Conservation (phyloP, 148 eudicot species). For the Drosera capensis region DNA sequence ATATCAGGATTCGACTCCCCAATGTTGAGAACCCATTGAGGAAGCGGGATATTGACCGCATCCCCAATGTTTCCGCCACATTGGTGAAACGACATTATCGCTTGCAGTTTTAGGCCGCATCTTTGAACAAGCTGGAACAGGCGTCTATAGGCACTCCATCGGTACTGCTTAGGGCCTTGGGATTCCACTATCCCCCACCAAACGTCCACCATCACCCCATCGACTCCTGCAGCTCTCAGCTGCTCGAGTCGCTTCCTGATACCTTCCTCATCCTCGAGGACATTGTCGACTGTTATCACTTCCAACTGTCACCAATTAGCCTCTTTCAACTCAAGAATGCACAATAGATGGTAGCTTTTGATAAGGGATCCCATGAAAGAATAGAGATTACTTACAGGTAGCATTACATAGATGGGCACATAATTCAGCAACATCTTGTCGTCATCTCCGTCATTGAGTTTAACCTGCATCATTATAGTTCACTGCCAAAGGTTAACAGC, state of each 20-base stretch:
- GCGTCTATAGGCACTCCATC: constrained; percentile 56
- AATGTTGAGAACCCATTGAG: constrained; percentile 46
- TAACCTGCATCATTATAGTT: constrained; percentile 38
- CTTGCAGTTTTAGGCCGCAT: constrained; percentile 41
- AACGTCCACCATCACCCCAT: constrained; percentile 80
- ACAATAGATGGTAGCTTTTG: too few species aligned
- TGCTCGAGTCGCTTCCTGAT: constrained; percentile 33
- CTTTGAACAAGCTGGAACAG: constrained; percentile 45
- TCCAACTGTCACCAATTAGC: constrained; percentile 35
- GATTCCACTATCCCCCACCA: constrained; percentile 92
- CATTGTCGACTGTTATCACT: constrained; percentile 37
- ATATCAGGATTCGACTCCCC: constrained; percentile 52
- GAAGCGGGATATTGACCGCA: constrained; percentile 49
- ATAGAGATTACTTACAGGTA: constrained; percentile 71
- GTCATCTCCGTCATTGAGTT: constrained; percentile 10
- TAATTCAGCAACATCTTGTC: constrained; percentile 46
- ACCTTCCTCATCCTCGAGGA: constrained; percentile 22
- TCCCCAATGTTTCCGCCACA: constrained; percentile 85
- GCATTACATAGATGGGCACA: constrained; percentile 75
- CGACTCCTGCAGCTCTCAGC: constrained; percentile 46
- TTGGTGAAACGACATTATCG: constrained; percentile 76
- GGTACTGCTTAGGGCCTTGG: constrained; percentile 54
- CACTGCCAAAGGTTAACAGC: too few species aligned
- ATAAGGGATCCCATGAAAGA: too few species aligned
- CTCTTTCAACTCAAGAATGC: too few species aligned